Evolutionary conservation across 805 yeast genomes (phyloP).

Genomic region (Kregervanrija pseudodelftensis): DNA sequence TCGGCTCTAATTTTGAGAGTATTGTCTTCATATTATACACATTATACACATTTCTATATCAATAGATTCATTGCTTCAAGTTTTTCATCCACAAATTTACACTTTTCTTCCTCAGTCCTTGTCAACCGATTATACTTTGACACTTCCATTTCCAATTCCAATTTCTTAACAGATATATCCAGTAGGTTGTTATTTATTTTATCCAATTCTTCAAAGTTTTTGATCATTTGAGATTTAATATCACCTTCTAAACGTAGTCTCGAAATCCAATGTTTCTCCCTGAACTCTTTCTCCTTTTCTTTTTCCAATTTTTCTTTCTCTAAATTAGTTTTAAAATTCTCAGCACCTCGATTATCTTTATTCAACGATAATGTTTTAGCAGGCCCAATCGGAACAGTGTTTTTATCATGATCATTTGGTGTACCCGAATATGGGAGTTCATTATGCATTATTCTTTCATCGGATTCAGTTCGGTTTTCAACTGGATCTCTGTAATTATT

Average conservation of each 20-base stretch:
- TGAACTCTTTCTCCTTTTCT: slow-evolving; percentile 5
- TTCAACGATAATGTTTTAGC: too few relatives aligned
- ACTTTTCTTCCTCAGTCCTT: slow-evolving; percentile 20
- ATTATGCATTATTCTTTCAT: too few relatives aligned
- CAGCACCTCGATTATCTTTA: neutral
- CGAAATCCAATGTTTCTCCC: slow-evolving; percentile 25
- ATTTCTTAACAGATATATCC: slow-evolving; percentile 11
- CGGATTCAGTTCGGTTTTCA: too few relatives aligned
- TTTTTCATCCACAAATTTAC: slow-evolving; percentile 33
- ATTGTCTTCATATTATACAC: too few relatives aligned
- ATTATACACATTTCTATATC: neutral
- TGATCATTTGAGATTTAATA: slow-evolving; percentile 9
- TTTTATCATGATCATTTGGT: too few relatives aligned
- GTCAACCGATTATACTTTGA: slow-evolving; percentile 19
- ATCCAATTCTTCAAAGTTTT: slow-evolving; percentile 19
- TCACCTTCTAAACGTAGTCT: slow-evolving; percentile 20
- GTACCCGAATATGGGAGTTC: too few relatives aligned
- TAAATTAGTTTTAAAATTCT: neutral
- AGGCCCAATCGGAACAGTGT: too few relatives aligned
- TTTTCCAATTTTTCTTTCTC: neutral
- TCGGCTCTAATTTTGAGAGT: too few relatives aligned
- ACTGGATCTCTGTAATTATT: too few relatives aligned
- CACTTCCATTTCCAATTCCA: slow-evolving; percentile 23
- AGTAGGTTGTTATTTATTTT: slow-evolving; percentile 14
- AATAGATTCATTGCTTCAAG: slow-evolving; percentile 40